Percentiles rank a stretch among this genome's conserved stretches.
Conservation (phyloP, 2,329 filamentous ascomycete genomes). For the Pseudogymnoascus sp. region DNA sequence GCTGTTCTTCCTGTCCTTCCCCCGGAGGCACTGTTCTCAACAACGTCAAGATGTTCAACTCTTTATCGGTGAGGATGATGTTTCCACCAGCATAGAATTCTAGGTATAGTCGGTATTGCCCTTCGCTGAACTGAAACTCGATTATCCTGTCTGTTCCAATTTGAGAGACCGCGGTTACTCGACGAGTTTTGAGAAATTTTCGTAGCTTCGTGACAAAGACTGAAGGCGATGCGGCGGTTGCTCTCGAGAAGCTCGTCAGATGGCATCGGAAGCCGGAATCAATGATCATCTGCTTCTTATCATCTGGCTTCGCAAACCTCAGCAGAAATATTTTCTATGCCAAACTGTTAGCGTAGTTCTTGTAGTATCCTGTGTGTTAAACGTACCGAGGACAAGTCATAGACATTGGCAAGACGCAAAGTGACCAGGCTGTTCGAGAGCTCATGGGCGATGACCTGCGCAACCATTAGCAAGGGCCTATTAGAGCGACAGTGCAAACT, state of each 20-base stretch:
- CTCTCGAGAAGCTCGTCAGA: constrained; percentile 81
- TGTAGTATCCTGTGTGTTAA: constrained; percentile 9
- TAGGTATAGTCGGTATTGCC: constrained; percentile 76
- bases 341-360: constrained; percentile 17
- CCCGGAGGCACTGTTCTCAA: constrained; percentile 74
- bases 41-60: constrained; percentile 75
- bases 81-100: constrained; percentile 98
- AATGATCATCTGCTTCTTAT: constrained; percentile 83
- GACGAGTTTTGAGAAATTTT: constrained; percentile 80
- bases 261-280: constrained; percentile 96
- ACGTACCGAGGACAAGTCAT: constrained; percentile 77
- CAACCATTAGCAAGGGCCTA: background rate
- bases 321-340: constrained; percentile 80
- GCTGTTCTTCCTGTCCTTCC: constrained; percentile 76
- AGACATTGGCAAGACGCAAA: constrained; percentile 85
- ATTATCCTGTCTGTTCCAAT: constrained; percentile 91
- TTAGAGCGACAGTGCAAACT: background rate
- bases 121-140: constrained; percentile 88
- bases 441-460: constrained; percentile 87
- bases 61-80: constrained; percentile 81
- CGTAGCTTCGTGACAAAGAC: constrained; percentile 78
- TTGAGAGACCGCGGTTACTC: constrained; percentile 74
- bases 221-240: constrained; percentile 77
- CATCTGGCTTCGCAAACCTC: constrained; percentile 86
- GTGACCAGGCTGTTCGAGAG: constrained; percentile 69